Evolutionary conservation across 352 stramenopile genomes (phyloP).

Genomic region (Globisporangium heterothallicum): DNA sequence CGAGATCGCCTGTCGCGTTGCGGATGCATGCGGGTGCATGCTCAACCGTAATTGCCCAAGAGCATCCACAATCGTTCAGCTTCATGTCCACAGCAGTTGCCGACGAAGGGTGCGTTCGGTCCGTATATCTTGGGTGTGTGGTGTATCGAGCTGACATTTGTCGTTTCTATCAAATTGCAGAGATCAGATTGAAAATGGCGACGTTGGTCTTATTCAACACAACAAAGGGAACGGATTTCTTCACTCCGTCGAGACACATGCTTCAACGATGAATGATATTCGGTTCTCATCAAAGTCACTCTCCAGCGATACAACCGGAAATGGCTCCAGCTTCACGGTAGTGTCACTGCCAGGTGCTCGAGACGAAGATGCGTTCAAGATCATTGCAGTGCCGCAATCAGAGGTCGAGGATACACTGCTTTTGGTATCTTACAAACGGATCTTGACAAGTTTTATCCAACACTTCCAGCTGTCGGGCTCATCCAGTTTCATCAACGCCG

Average conservation of each 20-base stretch:
- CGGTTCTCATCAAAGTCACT: slow-evolving; percentile 51
- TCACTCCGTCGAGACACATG: slow-evolving; percentile 62
- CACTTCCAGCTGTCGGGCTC: slow-evolving; percentile 21
- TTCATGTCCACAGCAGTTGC: slow-evolving; percentile 55
- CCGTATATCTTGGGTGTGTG: not conserved
- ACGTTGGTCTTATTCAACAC: slow-evolving; percentile 61
- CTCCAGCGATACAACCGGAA: slow-evolving; percentile 15
- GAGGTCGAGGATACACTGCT: slow-evolving; percentile 61
- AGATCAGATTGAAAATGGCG: slow-evolving; percentile 37
- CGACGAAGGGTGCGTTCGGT: slow-evolving; percentile 40
- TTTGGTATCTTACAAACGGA: slow-evolving; percentile 50
- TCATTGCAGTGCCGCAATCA: slow-evolving; percentile 33
- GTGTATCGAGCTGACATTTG: not conserved
- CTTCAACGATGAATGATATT: slow-evolving; percentile 62
- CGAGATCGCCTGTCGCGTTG: slow-evolving; percentile 18
- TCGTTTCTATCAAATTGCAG: slow-evolving; percentile 13
- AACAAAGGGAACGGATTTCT: slow-evolving; percentile 41
- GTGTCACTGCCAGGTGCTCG: slow-evolving; percentile 39
- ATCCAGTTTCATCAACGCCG: not conserved
- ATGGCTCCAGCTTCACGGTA: slow-evolving; percentile 34
- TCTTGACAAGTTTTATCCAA: slow-evolving; percentile 29
- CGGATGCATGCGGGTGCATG: slow-evolving; percentile 14
- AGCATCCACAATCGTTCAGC: slow-evolving; percentile 39
- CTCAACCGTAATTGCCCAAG: slow-evolving; percentile 28
- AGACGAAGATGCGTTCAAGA: slow-evolving; percentile 71